These are phyloP conservation scores for Fusarium nurragi DNA, from an alignment of 2,329 filamentous ascomycete genomes.

Conservation along the genomic window DNA sequence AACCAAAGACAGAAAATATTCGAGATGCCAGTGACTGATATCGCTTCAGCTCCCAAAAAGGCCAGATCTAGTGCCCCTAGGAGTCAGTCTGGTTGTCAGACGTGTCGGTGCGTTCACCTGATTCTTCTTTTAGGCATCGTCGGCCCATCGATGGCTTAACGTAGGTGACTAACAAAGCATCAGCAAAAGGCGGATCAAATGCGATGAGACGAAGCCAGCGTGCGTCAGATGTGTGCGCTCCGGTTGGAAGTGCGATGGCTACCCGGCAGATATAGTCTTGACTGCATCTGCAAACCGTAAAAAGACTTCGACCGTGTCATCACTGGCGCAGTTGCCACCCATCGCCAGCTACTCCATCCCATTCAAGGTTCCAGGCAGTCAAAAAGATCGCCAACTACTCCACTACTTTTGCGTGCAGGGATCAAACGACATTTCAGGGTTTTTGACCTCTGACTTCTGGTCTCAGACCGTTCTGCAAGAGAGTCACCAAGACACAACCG, in stretches of 20 bases:
- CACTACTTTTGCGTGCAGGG: conserved; percentile 24
- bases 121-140: rapidly evolving
- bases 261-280: not conserved
- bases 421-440: conserved; percentile 4
- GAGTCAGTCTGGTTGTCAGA: conserved; percentile 11
- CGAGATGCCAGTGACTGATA: not conserved
- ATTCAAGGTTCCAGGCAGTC: conserved; percentile 10
- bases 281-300: not conserved
- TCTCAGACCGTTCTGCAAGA: conserved; percentile 2
- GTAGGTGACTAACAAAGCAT: not conserved
- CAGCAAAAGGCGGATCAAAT: conserved; percentile 18
- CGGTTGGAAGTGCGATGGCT: conserved; percentile 15
- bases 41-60: not conserved
- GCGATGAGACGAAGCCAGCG: conserved; percentile 3
- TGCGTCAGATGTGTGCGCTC: conserved; percentile 4
- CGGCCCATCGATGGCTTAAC: no score
- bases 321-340: not conserved
- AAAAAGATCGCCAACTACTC: conserved; percentile 1
- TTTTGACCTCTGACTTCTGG: conserved; percentile 10
- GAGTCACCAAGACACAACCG: conserved; percentile 2
- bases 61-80: not conserved
- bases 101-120: not conserved
- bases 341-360: conserved; percentile 11
- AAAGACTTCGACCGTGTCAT: rapidly evolving
- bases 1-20: not conserved